A percentile compares a stretch with the other conserved stretches of the same genome.
Conservation (phyloP, 495 filamentous ascomycete genomes). For the Tuber borchii region DNA sequence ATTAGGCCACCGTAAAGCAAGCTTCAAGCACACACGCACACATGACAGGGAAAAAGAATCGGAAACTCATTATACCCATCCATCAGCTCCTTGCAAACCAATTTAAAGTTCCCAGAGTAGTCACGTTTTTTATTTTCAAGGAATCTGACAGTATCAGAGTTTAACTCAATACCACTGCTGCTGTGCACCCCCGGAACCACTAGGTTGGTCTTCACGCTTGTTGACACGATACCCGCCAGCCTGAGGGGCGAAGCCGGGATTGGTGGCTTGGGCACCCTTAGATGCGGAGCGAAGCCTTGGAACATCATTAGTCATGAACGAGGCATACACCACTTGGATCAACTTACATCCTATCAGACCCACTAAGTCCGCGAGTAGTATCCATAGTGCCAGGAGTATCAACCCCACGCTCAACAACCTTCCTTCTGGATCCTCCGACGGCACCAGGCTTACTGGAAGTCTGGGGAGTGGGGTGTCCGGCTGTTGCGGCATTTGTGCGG, state of each 20-base stretch:
- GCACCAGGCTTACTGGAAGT: conserved; percentile 62
- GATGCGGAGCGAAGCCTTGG: conserved; percentile 92
- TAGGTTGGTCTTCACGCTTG: conserved; percentile 60
- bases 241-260: conserved; percentile 51
- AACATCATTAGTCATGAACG: conserved; percentile 56
- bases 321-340: conserved; percentile 45
- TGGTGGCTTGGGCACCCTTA: conserved; percentile 63
- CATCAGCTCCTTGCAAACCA: conserved; percentile 19
- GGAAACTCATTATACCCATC: conserved; percentile 20
- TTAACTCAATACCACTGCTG: conserved; percentile 55
- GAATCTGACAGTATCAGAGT: conserved; percentile 13
- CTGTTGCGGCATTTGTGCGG: conserved; percentile 55
- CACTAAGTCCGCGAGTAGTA: conserved; percentile 79
- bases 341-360: conserved; percentile 99
- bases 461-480: conserved; percentile 55
- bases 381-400: conserved; percentile 60
- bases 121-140: conserved; percentile 25
- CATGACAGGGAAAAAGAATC: conserved; percentile 26
- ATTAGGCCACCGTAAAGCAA: conserved; percentile 21
- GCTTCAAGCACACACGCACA: conserved; percentile 28
- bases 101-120: conserved; percentile 30
- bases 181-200: conserved; percentile 48
- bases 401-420: conserved; percentile 69
- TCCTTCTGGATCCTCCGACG: conserved; percentile 73
- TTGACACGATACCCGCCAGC: conserved; percentile 57